Conservation (phyloP, 169 alveolate species). For the Cryptosporidium meleagridis region DNA sequence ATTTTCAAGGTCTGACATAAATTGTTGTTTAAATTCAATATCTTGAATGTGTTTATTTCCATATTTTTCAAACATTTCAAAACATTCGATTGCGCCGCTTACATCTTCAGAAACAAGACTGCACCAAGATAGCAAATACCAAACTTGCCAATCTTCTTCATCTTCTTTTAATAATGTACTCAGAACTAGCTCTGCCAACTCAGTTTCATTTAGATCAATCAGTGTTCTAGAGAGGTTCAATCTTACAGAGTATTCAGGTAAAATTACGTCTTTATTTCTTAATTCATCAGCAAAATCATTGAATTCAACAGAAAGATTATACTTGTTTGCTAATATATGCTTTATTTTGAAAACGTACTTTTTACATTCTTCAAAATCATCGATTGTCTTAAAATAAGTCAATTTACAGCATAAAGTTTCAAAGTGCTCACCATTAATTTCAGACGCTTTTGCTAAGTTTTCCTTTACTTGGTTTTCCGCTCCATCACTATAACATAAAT, state of each 20-base stretch:
- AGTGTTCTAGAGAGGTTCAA: conserved; percentile 59
- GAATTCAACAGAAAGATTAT: not conserved
- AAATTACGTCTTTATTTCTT: not conserved
- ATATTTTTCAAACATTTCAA: conserved; percentile 32
- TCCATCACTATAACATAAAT: conserved; percentile 53
- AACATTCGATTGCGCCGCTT: conserved; percentile 14
- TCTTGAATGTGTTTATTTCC: conserved; percentile 46
- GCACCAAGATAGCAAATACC: conserved; percentile 69
- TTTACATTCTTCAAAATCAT: conserved; percentile 28
- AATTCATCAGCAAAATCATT: not conserved
- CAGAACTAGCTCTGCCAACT: conserved; percentile 45
- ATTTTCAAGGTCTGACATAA: conserved; percentile 44
- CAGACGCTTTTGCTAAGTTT: conserved; percentile 3
- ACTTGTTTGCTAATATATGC: conserved; percentile 14
- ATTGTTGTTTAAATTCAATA: conserved; percentile 26
- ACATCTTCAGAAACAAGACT: conserved; percentile 28
- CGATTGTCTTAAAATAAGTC: conserved; percentile 45
- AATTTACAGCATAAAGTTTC: conserved; percentile 68
- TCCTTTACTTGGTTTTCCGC: conserved; percentile 52
- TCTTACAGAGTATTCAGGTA: conserved; percentile 51
- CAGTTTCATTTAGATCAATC: conserved; percentile 59
- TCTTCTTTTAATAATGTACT: conserved; percentile 34
- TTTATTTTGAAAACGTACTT: conserved; percentile 2
- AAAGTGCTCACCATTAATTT: conserved; percentile 9
- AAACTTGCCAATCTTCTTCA: conserved; percentile 74